Base-by-base conservation (phyloP, 2,329 filamentous ascomycete genomes). In the Ascochyta rabiei region DNA sequence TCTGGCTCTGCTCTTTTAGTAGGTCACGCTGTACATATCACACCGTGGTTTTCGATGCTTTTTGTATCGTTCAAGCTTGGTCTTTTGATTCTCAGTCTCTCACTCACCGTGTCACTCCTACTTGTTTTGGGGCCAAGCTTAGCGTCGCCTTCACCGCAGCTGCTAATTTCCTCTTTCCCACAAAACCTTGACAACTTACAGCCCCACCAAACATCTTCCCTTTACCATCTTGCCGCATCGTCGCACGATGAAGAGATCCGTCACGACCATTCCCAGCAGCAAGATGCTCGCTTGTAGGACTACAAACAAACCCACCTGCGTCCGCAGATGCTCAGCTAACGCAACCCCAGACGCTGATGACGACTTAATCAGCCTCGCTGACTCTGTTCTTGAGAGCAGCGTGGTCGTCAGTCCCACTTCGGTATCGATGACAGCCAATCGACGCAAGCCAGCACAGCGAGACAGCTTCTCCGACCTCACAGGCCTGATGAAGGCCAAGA, bases 401-500 rank as follows among this genome's bases (percentile, higher is more conserved):
- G n/a, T 7, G 0, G 18, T 39, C 7, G n/a, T 18, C 1, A 41
- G 37, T n/a, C 7, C 26, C n/a, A 6, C 21, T 26, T 48, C 52
- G 3, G 12, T 16, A 13, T 8, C 24, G 2, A 48, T 19, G 23
- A 24, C 10, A 2, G 21, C 8, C 6, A 50, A 28, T 4, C 21
- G 33, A n/a, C 12, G 24, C 33, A 46, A 43, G 16, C 15, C 30
- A 4, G 4, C 18, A 13, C 44, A 49, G 6, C 50, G 18, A 15
- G 64, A 68, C 37, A 66, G 59, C 38, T 67, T 68, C 47, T 59
- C 53, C 6, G 61, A 47, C 15, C 62, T 68, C 9, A 26, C 60
- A 6, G 24, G 12, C 16, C 41, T 67, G 6, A 63, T 67, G 64
- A 60, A 48, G 41, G 60, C 52, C 5, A 66, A 67, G 56, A 61